Percentiles rank a stretch among this genome's conserved stretches.
phyloP scores from a whole-genome alignment of 805 yeast species.

The Ogataea siamensis region DNA sequence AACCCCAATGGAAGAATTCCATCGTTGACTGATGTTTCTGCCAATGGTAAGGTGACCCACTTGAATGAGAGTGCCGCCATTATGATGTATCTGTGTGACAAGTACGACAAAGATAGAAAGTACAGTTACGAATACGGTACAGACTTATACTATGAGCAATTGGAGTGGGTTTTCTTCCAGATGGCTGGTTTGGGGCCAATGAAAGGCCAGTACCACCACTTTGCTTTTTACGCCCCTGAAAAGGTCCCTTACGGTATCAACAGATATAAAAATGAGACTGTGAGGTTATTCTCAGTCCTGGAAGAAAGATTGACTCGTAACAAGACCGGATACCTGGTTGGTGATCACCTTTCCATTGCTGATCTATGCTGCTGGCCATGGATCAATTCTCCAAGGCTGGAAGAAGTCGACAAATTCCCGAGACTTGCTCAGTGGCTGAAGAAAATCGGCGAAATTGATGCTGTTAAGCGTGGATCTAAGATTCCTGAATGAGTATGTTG shows the following conservation, averaged over 20 bases:
- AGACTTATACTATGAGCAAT: slow-evolving; percentile 47
- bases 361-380: slow-evolving; percentile 53
- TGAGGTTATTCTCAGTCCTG: slow-evolving; percentile 52
- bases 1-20: slow-evolving; percentile 69
- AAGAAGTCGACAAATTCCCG: slow-evolving; percentile 41
- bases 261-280: slow-evolving; percentile 50
- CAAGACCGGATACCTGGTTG: slow-evolving; percentile 54
- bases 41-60: slow-evolving; percentile 42
- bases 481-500: slow-evolving; percentile 13
- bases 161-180: slow-evolving; percentile 56
- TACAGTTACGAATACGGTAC: slow-evolving; percentile 40
- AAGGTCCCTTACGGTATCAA: slow-evolving; percentile 53
- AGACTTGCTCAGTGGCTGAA: slow-evolving; percentile 41
- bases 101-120: slow-evolving; percentile 54
- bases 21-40: slow-evolving; percentile 40
- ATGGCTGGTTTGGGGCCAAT: slow-evolving; percentile 60
- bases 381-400: slow-evolving; percentile 32
- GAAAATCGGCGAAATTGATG: slow-evolving; percentile 34
- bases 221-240: slow-evolving; percentile 43
- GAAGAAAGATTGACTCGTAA: slow-evolving; percentile 50
- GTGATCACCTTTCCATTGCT: slow-evolving; percentile 57
- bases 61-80: slow-evolving; percentile 64
- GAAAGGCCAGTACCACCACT: slow-evolving; percentile 60
- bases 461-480: slow-evolving; percentile 32
- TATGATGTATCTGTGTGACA: slow-evolving; percentile 55